These are phyloP conservation scores for Lepidium campestre DNA, from an alignment of 441 rosid genomes.

Conservation along the genomic window DNA sequence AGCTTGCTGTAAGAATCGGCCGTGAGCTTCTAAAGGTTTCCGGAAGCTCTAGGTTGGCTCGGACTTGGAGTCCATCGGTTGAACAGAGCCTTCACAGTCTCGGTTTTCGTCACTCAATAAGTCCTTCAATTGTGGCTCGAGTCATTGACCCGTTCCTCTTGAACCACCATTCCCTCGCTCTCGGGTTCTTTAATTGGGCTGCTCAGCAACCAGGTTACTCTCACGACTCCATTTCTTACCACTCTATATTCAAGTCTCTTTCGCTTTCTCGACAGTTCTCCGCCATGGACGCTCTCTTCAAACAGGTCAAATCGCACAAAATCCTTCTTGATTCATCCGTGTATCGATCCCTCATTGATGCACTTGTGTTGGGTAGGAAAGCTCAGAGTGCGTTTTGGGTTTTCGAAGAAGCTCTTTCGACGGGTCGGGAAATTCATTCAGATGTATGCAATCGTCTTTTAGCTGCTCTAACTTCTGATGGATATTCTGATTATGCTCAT, in stretches of 20 bases:
- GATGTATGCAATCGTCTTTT: conserved; percentile 62
- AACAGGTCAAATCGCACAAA: conserved; percentile 43
- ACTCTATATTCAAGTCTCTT: conserved; percentile 64
- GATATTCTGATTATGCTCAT: conserved; percentile 39
- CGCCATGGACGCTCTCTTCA: conserved; percentile 50
- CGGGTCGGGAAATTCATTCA: conserved; percentile 33
- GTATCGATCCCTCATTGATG: conserved; percentile 39
- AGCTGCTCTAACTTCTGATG: conserved; percentile 55
- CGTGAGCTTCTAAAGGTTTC: conserved; percentile 56
- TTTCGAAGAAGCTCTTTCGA: conserved; percentile 40
- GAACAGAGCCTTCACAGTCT: conserved; percentile 61
- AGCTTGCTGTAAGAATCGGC: conserved; percentile 56
- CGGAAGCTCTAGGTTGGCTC: conserved; percentile 30
- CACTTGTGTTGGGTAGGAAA: conserved; percentile 43
- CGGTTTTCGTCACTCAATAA: conserved; percentile 41
- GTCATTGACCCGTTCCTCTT: conserved; percentile 74
- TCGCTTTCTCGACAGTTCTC: conserved; percentile 57
- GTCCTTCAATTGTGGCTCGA: conserved; percentile 55
- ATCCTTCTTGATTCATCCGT: conserved; percentile 51
- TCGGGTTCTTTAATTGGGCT: conserved; percentile 92
- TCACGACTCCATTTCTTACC: conserved; percentile 59
- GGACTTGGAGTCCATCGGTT: conserved; percentile 55
- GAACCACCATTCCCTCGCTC: conserved; percentile 65
- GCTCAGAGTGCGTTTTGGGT: conserved; percentile 54
- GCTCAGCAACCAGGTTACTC: conserved; percentile 73